Evolutionary conservation across 352 stramenopile species (phyloP).

Genomic region (Globisporangium mamillatum): DNA sequence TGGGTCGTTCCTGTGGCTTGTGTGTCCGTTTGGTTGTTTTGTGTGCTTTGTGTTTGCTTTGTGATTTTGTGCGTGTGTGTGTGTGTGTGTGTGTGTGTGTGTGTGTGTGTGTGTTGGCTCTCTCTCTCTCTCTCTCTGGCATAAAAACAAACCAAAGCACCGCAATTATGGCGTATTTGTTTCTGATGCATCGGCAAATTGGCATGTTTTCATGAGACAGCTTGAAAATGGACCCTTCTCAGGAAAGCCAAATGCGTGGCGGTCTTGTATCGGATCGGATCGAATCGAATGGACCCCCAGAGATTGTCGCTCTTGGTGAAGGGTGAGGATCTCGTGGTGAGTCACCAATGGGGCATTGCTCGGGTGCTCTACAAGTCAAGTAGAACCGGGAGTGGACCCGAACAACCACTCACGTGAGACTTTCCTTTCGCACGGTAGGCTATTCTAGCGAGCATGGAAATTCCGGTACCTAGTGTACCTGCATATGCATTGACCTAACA

Average conservation of each 20-base stretch:
- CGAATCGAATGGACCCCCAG: neutral
- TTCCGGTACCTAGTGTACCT: too few species aligned
- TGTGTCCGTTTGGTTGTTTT: too few species aligned
- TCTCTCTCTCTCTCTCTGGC: neutral
- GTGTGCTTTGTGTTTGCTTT: too few species aligned
- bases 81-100: neutral
- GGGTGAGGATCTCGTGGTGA: too few species aligned
- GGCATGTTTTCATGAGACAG: neutral
- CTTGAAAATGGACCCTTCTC: neutral
- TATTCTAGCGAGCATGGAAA: neutral
- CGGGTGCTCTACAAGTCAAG: too few species aligned
- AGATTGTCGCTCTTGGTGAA: too few species aligned
- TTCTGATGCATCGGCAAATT: neutral
- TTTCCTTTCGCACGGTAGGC: neutral
- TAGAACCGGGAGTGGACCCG: too few species aligned
- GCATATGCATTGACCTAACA: neutral
- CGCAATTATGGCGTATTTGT: neutral
- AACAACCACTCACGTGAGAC: neutral
- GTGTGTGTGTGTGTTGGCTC: neutral
- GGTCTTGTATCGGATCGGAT: neutral
- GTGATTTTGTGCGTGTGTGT: neutral
- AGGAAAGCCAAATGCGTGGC: neutral
- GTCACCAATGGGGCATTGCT: too few species aligned
- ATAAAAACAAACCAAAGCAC: neutral
- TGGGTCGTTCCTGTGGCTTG: too few species aligned